phyloP scores from a whole-genome alignment of 257 asterid genomes.

The Haberlea rhodopensis region DNA sequence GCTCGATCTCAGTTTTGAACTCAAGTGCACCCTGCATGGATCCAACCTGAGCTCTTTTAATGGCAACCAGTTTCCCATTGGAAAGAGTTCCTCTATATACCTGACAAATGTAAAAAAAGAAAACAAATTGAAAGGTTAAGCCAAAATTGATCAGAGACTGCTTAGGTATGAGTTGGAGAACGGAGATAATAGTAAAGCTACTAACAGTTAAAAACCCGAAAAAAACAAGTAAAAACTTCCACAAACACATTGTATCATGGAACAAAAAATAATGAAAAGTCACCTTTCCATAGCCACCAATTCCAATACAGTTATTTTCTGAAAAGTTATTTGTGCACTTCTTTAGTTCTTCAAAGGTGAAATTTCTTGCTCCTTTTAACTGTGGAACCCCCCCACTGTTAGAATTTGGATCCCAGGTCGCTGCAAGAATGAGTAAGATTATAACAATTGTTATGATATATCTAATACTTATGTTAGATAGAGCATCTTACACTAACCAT shows the following conservation, averaged over 20 bases:
- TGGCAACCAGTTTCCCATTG: constrained; percentile 60
- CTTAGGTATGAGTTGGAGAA: not conserved
- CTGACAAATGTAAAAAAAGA: constrained; percentile 30
- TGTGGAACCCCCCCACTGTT: constrained; percentile 82
- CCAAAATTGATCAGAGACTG: too few relatives aligned
- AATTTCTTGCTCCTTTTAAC: constrained; percentile 64
- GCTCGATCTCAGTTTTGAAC: constrained; percentile 96
- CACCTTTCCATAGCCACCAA: constrained; percentile 96
- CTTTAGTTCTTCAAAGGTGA: constrained; percentile 76
- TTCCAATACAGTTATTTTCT: constrained; percentile 54
- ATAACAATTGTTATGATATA: constrained; percentile 14
- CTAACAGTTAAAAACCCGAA: too few relatives aligned
- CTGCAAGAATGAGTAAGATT: constrained; percentile 40
- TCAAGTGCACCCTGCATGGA: constrained; percentile 72
- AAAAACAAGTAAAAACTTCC: too few relatives aligned
- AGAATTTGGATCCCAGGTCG: constrained; percentile 62
- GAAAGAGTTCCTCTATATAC: constrained; percentile 80
- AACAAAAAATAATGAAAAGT: constrained; percentile 7
- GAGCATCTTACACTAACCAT: constrained; percentile 8
- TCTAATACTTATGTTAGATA: not conserved
- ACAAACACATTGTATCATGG: not conserved
- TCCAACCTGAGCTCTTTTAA: constrained; percentile 77
- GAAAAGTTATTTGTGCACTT: constrained; percentile 76
- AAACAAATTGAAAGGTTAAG: too few relatives aligned
- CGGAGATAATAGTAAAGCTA: too few relatives aligned